Percentiles rank a stretch among this genome's conserved stretches.
Conservation (phyloP, 768 basidiomycete genomes). For the Lactifluus echinatus region DNA sequence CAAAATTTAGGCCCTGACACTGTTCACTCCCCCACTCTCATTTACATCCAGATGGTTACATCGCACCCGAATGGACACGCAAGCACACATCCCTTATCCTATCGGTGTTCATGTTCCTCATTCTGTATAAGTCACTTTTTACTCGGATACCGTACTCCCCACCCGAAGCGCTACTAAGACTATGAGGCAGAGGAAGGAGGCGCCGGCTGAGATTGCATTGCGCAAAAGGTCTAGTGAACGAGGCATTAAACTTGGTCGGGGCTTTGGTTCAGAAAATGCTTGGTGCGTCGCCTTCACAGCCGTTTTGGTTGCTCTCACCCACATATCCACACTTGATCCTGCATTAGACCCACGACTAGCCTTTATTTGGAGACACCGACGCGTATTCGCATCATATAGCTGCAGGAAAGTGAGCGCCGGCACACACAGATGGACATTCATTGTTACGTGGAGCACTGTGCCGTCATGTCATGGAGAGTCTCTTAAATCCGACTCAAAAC, state of each 20-base stretch:
- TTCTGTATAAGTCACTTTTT: slow-evolving; percentile 63
- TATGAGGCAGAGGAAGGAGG: slow-evolving; percentile 63
- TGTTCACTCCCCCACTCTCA: slow-evolving; percentile 84
- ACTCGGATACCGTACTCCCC: slow-evolving; percentile 40
- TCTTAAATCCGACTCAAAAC: no score
- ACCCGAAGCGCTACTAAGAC: slow-evolving; percentile 42
- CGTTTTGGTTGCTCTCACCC: background rate
- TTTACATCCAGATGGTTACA: slow-evolving; percentile 87
- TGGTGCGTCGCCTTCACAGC: slow-evolving; percentile 39
- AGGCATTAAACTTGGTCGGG: slow-evolving; percentile 90
- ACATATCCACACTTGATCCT: slow-evolving; percentile 42
- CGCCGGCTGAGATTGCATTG: slow-evolving; percentile 70
- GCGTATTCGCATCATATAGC: no score
- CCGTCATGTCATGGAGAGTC: no score
- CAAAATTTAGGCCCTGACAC: slow-evolving; percentile 51
- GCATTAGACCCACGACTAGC: slow-evolving; percentile 76
- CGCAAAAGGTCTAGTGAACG: slow-evolving; percentile 77
- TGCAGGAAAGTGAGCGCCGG: no score
- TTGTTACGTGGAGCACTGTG: no score
- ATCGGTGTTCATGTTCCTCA: slow-evolving; percentile 87
- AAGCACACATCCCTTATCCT: slow-evolving; percentile 91
- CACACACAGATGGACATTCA: no score
- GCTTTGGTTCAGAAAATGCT: slow-evolving; percentile 81
- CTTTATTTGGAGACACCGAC: slow-evolving; percentile 79
- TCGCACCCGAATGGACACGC: slow-evolving; percentile 96